Evolutionary conservation across 2,329 filamentous ascomycete species (phyloP), one percentile per base, ranked within the genome.

Genomic region (Fusarium falciforme): DNA sequence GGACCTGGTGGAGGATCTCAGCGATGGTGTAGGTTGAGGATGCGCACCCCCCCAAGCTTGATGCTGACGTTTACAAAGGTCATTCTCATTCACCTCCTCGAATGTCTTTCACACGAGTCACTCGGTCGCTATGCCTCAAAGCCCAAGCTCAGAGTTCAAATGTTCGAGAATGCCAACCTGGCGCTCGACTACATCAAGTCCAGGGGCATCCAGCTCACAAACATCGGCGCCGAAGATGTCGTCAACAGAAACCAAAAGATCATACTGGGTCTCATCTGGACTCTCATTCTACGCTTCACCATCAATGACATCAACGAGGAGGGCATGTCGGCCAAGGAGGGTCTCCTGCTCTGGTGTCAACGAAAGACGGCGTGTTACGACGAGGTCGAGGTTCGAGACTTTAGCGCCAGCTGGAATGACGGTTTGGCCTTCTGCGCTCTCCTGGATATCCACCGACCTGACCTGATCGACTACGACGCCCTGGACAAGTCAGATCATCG

Each of bases 301-400:
- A 99, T 99, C 82, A 98, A 93, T 82, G 96, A 99, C 83, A 99
- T 99, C 86, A 98, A 97, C 82, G 93, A 96, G 83, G 96, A 98
- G 87, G 96, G 96, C 75, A 93, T 98, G 91, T 98, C 96, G 61
- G 96, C 96, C 67, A 98, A 98, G 84, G 96, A 98, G 82, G 96
- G 96, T 72, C 85, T 99, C 78, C 85, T 99, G 66, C 85, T 99
- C 27, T 99, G 96, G 96, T 99, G 96, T 86, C 96, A 99, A 85
- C 89, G 96, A 78, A 99, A 99, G 86, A 99, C 96, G 33, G 96
- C 96, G 9, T 99, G 96, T 84, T 99, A 99, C 83, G 95, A 98
- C 70, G 96, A 97, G 81, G 95, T 99, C 25, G 93, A 98, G 76
- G 95, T 99, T 42, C 90, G 94, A 63, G 96, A 99, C 84, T 99